Evolutionary conservation across 345 rosid genomes (phyloP).

Genomic region (Eucalyptus marginata): DNA sequence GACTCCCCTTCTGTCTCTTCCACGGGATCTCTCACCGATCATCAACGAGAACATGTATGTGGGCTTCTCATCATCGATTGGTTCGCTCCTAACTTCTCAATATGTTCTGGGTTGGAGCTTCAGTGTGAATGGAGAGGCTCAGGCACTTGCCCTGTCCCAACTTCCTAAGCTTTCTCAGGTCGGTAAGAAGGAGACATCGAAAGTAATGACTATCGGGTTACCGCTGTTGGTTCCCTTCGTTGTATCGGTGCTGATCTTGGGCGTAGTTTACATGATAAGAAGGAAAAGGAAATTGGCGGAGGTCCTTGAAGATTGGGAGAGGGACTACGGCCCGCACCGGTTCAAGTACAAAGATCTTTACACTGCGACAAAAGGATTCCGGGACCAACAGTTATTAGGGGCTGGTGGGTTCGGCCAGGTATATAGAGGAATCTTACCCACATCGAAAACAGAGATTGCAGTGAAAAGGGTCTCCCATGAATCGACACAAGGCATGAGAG

Average conservation of each 20-base stretch:
- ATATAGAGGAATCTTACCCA: constrained; percentile 40
- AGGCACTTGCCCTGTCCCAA: constrained; percentile 24
- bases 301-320: too few relatives aligned
- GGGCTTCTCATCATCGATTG: constrained; percentile 70
- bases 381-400: constrained; percentile 43
- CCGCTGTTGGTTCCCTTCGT: constrained; percentile 17
- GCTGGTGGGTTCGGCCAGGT: constrained; percentile 65
- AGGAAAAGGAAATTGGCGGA: too few relatives aligned
- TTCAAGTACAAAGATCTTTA: constrained; percentile 54
- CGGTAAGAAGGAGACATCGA: constrained; percentile 11
- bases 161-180: constrained; percentile 58
- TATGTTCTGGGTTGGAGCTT: constrained; percentile 71
- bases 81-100: constrained; percentile 10
- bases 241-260: constrained; percentile 2
- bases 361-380: constrained; percentile 55
- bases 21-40: constrained; percentile 24
- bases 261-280: too few relatives aligned
- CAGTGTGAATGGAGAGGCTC: constrained; percentile 24
- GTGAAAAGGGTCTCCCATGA: too few relatives aligned
- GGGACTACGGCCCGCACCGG: constrained; percentile 29
- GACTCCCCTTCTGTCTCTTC: constrained; percentile 25
- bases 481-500: too few relatives aligned
- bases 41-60: constrained; percentile 30
- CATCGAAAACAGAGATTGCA: constrained; percentile 6
- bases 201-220: constrained; percentile 31